Evolutionary conservation across 345 rosid genomes (phyloP).

Genomic region (Acer yangbiense): DNA sequence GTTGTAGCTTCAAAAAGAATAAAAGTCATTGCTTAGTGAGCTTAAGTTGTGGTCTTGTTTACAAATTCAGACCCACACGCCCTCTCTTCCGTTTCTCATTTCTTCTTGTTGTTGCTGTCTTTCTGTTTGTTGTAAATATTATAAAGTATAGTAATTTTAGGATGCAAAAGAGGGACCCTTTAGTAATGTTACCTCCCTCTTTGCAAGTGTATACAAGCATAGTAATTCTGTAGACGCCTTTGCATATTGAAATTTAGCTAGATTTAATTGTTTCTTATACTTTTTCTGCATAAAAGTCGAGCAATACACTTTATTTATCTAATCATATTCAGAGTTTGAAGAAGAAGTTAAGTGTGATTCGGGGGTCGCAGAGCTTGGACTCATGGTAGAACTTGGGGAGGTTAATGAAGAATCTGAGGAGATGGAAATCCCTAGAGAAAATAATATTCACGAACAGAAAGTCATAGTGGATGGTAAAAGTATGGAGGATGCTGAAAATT

Average conservation of each 20-base stretch:
- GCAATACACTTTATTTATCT: background rate
- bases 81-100: too few species aligned
- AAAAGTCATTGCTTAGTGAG: background rate
- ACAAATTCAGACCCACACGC: background rate
- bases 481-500: slow-evolving; percentile 55
- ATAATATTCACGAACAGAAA: slow-evolving; percentile 19
- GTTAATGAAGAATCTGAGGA: slow-evolving; percentile 43
- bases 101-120: background rate
- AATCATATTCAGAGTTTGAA: slow-evolving; percentile 31
- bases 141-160: background rate
- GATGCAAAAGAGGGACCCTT: background rate
- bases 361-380: slow-evolving; percentile 23
- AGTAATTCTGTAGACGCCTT: background rate
- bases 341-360: slow-evolving; percentile 27
- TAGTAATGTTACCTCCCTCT: background rate
- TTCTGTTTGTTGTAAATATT: background rate
- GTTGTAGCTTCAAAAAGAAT: background rate
- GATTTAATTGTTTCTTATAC: slow-evolving; percentile 3
- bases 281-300: slow-evolving; percentile 1
- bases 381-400: slow-evolving; percentile 34
- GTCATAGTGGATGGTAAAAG: slow-evolving; percentile 31
- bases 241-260: background rate
- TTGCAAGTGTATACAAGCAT: background rate
- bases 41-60: background rate
- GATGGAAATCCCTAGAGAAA: slow-evolving; percentile 30